These are phyloP conservation scores for Aspergillus sp. DNA, from an alignment of 2,329 filamentous ascomycete species.

Conservation along the genomic window DNA sequence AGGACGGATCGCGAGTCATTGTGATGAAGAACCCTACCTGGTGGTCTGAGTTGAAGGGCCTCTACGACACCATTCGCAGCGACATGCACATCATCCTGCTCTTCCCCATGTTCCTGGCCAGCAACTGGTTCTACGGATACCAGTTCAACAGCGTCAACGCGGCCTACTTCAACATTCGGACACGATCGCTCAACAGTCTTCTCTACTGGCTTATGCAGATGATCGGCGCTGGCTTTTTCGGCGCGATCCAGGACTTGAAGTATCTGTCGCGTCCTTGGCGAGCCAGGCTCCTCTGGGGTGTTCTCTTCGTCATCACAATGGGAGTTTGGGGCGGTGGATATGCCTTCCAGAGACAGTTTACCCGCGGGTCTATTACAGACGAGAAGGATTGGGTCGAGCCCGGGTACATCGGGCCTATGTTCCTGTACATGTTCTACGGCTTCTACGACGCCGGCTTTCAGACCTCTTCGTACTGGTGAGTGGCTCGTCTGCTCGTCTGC, in stretches of 20 bases:
- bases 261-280: conserved; percentile 54
- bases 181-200: conserved; percentile 64
- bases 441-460: conserved; percentile 88
- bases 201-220: conserved; percentile 78
- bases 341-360: conserved; percentile 59
- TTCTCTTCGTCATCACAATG: conserved; percentile 62
- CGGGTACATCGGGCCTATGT: conserved; percentile 69
- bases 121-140: conserved; percentile 73
- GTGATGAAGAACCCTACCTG: conserved; percentile 86
- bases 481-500: conserved; percentile 2
- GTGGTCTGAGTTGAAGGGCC: conserved; percentile 66
- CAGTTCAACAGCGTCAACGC: conserved; percentile 67
- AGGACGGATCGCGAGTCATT: conserved; percentile 70
- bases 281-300: conserved; percentile 54
- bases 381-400: conserved; percentile 56
- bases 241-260: conserved; percentile 57
- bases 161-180: conserved; percentile 63
- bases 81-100: conserved; percentile 66
- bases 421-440: conserved; percentile 84
- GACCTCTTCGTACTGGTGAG: conserved; percentile 76
- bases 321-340: conserved; percentile 76
- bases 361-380: conserved; percentile 33
- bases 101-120: conserved; percentile 74
- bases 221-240: conserved; percentile 63
- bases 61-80: conserved; percentile 60